Base-by-base conservation (phyloP, 306 rosid species). In the Casuarina glauca region DNA sequence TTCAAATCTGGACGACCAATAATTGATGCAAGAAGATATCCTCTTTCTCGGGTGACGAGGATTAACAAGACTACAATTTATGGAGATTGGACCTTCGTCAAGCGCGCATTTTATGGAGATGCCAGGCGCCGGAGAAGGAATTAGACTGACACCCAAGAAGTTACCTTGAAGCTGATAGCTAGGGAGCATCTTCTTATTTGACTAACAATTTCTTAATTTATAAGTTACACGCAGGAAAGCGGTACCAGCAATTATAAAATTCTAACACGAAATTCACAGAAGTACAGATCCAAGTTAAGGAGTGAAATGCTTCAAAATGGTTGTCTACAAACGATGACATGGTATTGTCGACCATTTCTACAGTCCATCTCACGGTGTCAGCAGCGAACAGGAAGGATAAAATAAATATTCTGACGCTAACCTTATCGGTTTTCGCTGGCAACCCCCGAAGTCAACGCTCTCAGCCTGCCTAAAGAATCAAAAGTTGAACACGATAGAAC, bases 1-100 rank as follows among this genome's bases (percentile, higher is more conserved):
- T 58, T 20, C 74, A 78, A 70, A 70, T 45, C 62, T 35, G 49
- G 70, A 19, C 50, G 39, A 9, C 38, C 66, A 74, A 74, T 20
- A 55, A 58, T 11, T 35, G 66, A 15, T 41, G n/a, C 54, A 50
- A 72, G 36, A 60, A 72, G 61, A 11, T 48, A 43, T 2, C 35
- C 15, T 58, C 13, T 26, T 20, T 10, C 39, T 16, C 13, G 64
- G 64, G 15, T 19, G 39, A 9, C 38, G 64, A 58, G 64, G 15
- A 58, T 26, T 58, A 58, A 58, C 15, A 58, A 26, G 39, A 20
- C 6, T 7, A 77, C 9, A n/a, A 51, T 50, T 20, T 46, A 68
- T 10, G 20, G 13, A 42, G 49, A 42, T 42, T 19, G 45, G 11
- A 36, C 1, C 17, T 64, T 64, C 48, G 50, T 66, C 26, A 58